Percentiles rank a stretch among this genome's conserved stretches.
Evolutionary conservation across 768 basidiomycete genomes (phyloP).

Genomic region (Cystobasidium onofrii): DNA sequence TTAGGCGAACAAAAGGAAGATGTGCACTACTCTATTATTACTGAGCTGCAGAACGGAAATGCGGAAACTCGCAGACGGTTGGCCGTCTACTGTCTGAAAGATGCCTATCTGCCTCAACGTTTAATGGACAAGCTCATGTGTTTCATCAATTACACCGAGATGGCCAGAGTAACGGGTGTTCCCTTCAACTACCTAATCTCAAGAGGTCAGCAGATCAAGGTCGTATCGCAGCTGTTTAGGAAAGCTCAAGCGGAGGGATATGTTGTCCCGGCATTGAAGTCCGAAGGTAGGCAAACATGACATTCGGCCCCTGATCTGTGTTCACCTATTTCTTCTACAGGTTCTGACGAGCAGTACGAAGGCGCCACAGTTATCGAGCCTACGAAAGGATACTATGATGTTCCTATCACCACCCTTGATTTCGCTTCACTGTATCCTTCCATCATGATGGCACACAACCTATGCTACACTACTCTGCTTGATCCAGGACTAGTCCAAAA

Average conservation of each 20-base stretch:
- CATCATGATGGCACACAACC: slow-evolving; percentile 99
- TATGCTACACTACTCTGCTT: slow-evolving; percentile 94
- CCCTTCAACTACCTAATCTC: slow-evolving; percentile 93
- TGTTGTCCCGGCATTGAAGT: slow-evolving; percentile 72
- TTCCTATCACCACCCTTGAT: slow-evolving; percentile 94
- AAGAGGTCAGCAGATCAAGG: slow-evolving; percentile 96
- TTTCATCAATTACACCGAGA: slow-evolving; percentile 95
- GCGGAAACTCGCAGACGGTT: slow-evolving; percentile 82
- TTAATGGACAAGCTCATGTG: slow-evolving; percentile 97
- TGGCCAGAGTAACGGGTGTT: slow-evolving; percentile 99
- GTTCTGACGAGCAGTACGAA: slow-evolving; percentile 88
- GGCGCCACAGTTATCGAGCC: slow-evolving; percentile 99
- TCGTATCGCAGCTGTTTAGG: slow-evolving; percentile 87
- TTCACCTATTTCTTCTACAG: neutral
- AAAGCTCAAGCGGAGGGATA: slow-evolving; percentile 88
- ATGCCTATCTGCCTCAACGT: slow-evolving; percentile 94
- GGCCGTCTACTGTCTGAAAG: slow-evolving; percentile 98
- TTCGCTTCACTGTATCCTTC: slow-evolving; percentile 98
- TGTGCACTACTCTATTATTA: slow-evolving; percentile 96
- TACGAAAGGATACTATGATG: slow-evolving; percentile 87
- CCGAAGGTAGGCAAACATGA: slow-evolving; percentile 57
- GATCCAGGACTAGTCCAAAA: slow-evolving; percentile 70
- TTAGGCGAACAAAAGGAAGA: slow-evolving; percentile 92
- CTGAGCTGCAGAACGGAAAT: slow-evolving; percentile 92
- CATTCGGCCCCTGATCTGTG: neutral